Evolutionary conservation across 208 protist genomes (phyloP).

Genomic region (Strigomonas culicis): DNA sequence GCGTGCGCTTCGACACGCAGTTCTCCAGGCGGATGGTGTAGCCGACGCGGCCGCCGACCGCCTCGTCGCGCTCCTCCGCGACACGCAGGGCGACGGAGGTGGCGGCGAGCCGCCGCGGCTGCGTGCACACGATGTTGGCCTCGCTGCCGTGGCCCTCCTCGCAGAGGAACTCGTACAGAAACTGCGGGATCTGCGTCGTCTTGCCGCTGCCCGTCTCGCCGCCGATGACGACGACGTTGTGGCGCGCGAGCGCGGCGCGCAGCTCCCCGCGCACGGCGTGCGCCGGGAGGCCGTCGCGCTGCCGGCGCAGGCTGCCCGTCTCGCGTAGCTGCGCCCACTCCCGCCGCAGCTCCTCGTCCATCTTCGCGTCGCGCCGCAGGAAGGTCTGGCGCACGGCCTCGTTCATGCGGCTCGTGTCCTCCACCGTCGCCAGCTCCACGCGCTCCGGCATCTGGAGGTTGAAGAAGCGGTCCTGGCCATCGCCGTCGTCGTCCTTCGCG

Average conservation of each 20-base stretch:
- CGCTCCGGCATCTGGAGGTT: conserved; percentile 56
- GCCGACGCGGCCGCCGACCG: conserved; percentile 87
- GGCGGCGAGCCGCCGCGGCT: conserved; percentile 92
- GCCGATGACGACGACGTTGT: conserved; percentile 93
- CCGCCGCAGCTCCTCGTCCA: conserved; percentile 34
- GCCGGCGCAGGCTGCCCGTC: conserved; percentile 41
- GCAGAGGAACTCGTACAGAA: conserved; percentile 93
- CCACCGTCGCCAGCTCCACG: conserved; percentile 65
- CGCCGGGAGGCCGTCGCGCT: conserved; percentile 63
- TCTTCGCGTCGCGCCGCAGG: conserved; percentile 29
- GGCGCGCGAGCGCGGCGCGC: conserved; percentile 38
- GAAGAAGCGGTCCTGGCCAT: conserved; percentile 43
- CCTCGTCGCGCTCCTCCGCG: conserved; percentile 89
- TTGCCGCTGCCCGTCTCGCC: conserved; percentile 98
- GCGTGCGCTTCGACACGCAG: conserved; percentile 75
- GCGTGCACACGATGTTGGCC: conserved; percentile 93
- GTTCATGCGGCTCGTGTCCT: conserved; percentile 17
- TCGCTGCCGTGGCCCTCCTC: conserved; percentile 75
- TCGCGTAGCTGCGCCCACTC: conserved; percentile 60
- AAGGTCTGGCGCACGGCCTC: conserved; percentile 43
- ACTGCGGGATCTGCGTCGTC: conserved; percentile 97
- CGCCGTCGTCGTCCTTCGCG: conserved; percentile 24
- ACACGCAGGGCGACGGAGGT: conserved; percentile 93
- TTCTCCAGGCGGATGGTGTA: conserved; percentile 94
- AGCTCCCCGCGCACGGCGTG: conserved; percentile 65